Percentiles rank a stretch among this genome's conserved stretches.
Evolutionary conservation across 202 grass and related monocot genomes (phyloP).

Genomic region (Brachypodium distachyon): DNA sequence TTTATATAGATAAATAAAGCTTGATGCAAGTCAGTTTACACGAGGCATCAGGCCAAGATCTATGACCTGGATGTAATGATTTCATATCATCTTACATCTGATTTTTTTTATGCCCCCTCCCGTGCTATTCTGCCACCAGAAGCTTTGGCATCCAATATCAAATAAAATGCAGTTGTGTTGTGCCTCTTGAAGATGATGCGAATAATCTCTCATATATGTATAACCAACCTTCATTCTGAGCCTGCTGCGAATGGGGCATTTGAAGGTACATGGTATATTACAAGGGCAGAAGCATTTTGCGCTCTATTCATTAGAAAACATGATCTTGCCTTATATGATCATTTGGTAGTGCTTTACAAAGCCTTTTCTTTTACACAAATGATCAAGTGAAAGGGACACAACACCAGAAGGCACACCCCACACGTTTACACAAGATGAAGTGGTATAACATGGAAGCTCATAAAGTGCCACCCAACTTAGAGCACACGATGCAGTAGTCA

Average conservation of each 20-base stretch:
- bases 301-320: background rate
- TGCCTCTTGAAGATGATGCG: background rate
- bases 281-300: background rate
- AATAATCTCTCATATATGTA: background rate
- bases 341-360: background rate
- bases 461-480: background rate
- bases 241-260: background rate
- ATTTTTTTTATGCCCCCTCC: background rate
- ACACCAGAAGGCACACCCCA: background rate
- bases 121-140: background rate
- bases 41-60: no score
- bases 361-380: background rate
- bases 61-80: constrained; percentile 22
- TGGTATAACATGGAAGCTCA: background rate
- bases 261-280: background rate
- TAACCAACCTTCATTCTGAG: background rate
- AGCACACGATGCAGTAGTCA: background rate
- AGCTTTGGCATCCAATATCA: background rate
- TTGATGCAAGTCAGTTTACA: no score
- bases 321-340: background rate
- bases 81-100: background rate
- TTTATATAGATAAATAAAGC: no score
- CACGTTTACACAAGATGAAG: background rate
- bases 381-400: background rate
- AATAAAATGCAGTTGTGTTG: constrained; percentile 12